These are phyloP conservation scores for Geotrichum aggregatum DNA, from an alignment of 1,139 yeast genomes.

Conservation along the genomic window DNA sequence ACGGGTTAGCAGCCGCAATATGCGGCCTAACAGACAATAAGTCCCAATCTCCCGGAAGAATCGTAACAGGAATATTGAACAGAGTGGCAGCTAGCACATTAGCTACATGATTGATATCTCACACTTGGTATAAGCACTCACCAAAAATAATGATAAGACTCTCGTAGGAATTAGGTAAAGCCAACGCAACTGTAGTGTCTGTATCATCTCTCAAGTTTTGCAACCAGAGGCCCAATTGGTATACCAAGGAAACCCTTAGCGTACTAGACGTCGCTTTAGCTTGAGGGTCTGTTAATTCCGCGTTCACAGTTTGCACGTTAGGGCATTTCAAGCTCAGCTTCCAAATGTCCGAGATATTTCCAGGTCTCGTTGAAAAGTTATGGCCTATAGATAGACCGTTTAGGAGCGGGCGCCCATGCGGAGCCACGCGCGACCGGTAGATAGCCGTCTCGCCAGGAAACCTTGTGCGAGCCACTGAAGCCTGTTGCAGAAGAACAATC, in stretches of 20 bases:
- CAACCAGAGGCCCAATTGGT: slow-evolving; percentile 4
- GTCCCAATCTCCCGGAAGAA: slow-evolving; percentile 13
- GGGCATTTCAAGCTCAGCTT: slow-evolving; percentile 27
- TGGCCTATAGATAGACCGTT: slow-evolving; percentile 52
- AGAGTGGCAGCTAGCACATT: slow-evolving; percentile 10
- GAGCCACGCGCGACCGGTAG: slow-evolving; percentile 56
- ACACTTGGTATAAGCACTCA: not conserved
- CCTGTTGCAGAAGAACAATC: slow-evolving; percentile 52
- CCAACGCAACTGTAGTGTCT: slow-evolving; percentile 5
- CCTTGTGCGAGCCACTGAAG: slow-evolving; percentile 52
- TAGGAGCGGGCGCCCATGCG: slow-evolving; percentile 37
- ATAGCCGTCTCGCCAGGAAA: slow-evolving; percentile 55
- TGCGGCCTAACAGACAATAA: slow-evolving; percentile 8
- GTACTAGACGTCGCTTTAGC: not conserved
- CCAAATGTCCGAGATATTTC: slow-evolving; percentile 59
- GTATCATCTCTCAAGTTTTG: slow-evolving; percentile 1
- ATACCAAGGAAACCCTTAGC: not conserved
- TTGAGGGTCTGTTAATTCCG: not conserved
- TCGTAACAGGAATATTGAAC: slow-evolving; percentile 13
- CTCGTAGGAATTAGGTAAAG: slow-evolving; percentile 12
- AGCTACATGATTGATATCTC: slow-evolving; percentile 2
- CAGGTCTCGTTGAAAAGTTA: slow-evolving; percentile 44
- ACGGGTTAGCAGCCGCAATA: slow-evolving; percentile 16
- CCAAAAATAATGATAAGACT: slow-evolving; percentile 6
- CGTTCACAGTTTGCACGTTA: not conserved